These are phyloP conservation scores for Gypsophila paniculata DNA, from an alignment of 179 eudicot genomes.

Conservation along the genomic window DNA sequence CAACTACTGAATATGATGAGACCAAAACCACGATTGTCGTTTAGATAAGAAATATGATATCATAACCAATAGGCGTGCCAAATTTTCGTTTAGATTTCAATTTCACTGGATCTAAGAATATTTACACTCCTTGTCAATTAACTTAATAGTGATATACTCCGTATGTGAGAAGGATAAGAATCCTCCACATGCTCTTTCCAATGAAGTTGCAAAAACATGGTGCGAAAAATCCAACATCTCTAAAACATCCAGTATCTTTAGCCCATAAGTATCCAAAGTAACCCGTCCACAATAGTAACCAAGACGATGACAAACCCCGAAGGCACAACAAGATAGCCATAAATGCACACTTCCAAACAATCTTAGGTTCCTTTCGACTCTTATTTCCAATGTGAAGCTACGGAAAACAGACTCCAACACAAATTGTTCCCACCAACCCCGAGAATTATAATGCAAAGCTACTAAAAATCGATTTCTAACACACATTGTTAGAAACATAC, in stretches of 20 bases:
- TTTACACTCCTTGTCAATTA: background rate
- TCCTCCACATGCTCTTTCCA: background rate
- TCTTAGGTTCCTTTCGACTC: background rate
- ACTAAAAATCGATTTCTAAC: background rate
- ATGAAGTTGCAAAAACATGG: background rate
- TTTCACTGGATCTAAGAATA: background rate
- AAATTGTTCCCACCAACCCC: background rate
- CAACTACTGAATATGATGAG: background rate
- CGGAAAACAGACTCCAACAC: no score
- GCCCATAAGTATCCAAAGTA: background rate
- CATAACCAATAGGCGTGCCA: background rate
- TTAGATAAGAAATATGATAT: background rate
- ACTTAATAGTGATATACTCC: background rate
- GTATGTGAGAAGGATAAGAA: background rate
- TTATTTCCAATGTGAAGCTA: background rate
- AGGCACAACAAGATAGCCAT: background rate
- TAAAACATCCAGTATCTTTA: background rate
- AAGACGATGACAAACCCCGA: background rate
- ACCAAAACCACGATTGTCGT: background rate
- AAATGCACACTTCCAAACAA: background rate
- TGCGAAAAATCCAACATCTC: background rate
- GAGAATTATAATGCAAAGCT: background rate
- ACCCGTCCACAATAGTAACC: background rate
- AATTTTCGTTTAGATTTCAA: no score
- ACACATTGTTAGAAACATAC: conserved; percentile 33